Percentiles rank a stretch among this genome's conserved stretches.
Evolutionary conservation across 148 eudicot species (phyloP).

Genomic region (Rhododendron vialii): DNA sequence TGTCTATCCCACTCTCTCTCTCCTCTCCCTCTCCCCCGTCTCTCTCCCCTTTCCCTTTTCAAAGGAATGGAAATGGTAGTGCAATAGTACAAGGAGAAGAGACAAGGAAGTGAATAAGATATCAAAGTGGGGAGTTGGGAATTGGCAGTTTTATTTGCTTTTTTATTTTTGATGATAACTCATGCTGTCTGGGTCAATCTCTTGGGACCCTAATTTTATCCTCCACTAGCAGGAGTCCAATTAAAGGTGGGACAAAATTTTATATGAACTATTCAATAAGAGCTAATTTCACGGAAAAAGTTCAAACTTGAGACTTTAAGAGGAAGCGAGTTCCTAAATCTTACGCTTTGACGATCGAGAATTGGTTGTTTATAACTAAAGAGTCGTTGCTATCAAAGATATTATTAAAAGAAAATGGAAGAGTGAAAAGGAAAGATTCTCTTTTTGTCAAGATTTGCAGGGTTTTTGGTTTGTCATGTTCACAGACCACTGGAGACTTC

Average conservation of each 20-base stretch:
- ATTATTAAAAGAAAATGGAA: background rate
- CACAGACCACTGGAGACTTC: background rate
- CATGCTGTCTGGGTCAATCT: background rate
- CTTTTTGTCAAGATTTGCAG: background rate
- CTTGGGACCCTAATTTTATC: background rate
- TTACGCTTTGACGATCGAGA: background rate
- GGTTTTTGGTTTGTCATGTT: background rate
- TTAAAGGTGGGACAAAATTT: background rate
- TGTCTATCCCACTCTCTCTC: conserved; percentile 2
- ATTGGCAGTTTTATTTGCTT: background rate
- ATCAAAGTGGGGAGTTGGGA: background rate
- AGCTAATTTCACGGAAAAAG: background rate
- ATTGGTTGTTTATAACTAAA: background rate
- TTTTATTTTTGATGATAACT: background rate
- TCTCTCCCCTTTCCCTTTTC: background rate
- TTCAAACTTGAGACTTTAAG: no score
- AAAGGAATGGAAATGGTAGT: background rate
- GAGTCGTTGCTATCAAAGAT: conserved; percentile 26
- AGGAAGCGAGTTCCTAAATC: background rate
- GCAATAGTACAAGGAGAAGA: background rate
- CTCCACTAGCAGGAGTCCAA: background rate
- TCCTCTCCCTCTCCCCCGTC: background rate
- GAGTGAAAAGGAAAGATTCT: background rate
- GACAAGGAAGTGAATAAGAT: background rate
- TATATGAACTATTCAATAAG: background rate